These are phyloP conservation scores for Clitopilus hobsonii DNA, from an alignment of 768 basidiomycete species.

Conservation along the genomic window DNA sequence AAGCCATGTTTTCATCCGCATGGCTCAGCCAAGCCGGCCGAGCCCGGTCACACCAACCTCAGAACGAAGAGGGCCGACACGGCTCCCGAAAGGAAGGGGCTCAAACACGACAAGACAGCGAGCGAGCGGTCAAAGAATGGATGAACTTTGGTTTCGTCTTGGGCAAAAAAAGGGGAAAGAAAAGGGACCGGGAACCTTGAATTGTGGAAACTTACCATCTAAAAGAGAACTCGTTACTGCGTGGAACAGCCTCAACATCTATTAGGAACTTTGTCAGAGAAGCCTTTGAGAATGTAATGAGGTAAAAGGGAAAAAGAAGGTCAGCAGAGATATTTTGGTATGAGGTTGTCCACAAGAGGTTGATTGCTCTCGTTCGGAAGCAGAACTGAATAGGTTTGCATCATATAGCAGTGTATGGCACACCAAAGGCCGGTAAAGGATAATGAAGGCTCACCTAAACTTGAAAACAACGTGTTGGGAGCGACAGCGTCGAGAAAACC, in stretches of 20 bases:
- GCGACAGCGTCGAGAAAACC: background rate
- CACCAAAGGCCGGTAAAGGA: too few species aligned
- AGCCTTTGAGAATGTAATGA: background rate
- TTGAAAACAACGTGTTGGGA: background rate
- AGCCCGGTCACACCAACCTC: slow-evolving; percentile 35
- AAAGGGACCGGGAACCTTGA: too few species aligned
- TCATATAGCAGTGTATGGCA: slow-evolving; percentile 26
- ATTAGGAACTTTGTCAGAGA: background rate
- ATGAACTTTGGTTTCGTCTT: slow-evolving; percentile 78
- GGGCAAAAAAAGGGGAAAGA: slow-evolving; percentile 2
- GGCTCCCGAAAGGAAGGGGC: slow-evolving; percentile 29
- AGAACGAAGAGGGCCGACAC: slow-evolving; percentile 43
- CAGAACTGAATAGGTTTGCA: slow-evolving; percentile 69
- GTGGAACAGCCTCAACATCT: too few species aligned
- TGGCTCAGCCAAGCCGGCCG: slow-evolving; percentile 24
- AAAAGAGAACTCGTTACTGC: too few species aligned
- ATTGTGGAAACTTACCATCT: too few species aligned
- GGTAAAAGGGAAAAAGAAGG: slow-evolving; percentile 2
- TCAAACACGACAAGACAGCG: slow-evolving; percentile 24
- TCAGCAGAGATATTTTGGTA: slow-evolving; percentile 48
- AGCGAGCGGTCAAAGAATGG: slow-evolving; percentile 71
- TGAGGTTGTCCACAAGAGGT: slow-evolving; percentile 71
- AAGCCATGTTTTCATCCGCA: slow-evolving; percentile 59
- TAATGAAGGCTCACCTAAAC: too few species aligned
- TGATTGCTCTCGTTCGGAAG: slow-evolving; percentile 71